Conservation (phyloP, 768 basidiomycete species). For the Agrocybe pediades region DNA sequence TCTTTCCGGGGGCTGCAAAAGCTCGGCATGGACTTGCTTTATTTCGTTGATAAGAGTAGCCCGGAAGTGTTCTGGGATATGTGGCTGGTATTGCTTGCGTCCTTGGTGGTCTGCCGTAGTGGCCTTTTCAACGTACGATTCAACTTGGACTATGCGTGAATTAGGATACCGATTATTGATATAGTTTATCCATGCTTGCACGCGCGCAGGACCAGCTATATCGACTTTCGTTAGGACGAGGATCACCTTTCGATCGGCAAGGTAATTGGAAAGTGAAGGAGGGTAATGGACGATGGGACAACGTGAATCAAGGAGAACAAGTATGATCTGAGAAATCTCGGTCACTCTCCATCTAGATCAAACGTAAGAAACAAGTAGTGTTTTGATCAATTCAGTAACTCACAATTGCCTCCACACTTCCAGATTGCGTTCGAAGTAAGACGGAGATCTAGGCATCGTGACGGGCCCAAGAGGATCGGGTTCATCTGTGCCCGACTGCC, state of each 20-base stretch:
- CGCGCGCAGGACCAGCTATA: slow-evolving; percentile 69
- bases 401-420: slow-evolving; percentile 96
- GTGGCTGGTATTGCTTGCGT: slow-evolving; percentile 55
- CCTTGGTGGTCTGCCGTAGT: slow-evolving; percentile 44
- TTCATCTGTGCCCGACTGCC: slow-evolving; percentile 36
- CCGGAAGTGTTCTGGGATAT: slow-evolving; percentile 68
- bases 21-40: slow-evolving; percentile 60
- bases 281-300: slow-evolving; percentile 89
- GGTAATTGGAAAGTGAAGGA: slow-evolving; percentile 69
- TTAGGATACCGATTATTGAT: slow-evolving; percentile 55
- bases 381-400: slow-evolving; percentile 27
- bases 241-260: slow-evolving; percentile 57
- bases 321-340: slow-evolving; percentile 87
- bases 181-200: slow-evolving; percentile 66
- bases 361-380: slow-evolving; percentile 10
- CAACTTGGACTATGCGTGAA: slow-evolving; percentile 69
- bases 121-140: slow-evolving; percentile 67
- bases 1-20: slow-evolving; percentile 68
- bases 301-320: slow-evolving; percentile 87
- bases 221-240: slow-evolving; percentile 89
- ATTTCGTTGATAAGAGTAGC: slow-evolving; percentile 66
- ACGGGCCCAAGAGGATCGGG: slow-evolving; percentile 6
- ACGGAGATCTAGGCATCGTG: slow-evolving; percentile 62
- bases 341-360: slow-evolving; percentile 83
- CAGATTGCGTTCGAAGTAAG: slow-evolving; percentile 86